Percentiles rank a stretch among this genome's conserved stretches.
Evolutionary conservation across 2,329 filamentous ascomycete species (phyloP).

Genomic region (Alternaria hordeiaustralica): DNA sequence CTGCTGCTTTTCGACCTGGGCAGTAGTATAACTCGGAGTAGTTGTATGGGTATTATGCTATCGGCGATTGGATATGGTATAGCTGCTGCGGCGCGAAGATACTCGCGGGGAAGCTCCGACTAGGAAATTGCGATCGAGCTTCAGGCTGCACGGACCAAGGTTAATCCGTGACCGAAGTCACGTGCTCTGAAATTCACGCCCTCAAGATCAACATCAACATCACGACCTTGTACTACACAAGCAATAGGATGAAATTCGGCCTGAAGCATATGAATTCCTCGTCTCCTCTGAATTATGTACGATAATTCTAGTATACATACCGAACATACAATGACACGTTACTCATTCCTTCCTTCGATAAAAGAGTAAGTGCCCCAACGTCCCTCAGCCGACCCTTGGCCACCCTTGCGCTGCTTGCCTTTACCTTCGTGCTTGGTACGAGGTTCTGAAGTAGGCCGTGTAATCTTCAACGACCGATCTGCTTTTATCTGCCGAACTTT

Average conservation of each 20-base stretch:
- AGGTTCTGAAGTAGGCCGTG: not conserved
- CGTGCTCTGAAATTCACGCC: slow-evolving; percentile 6
- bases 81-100: slow-evolving; percentile 21
- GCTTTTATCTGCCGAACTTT: not conserved
- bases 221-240: not conserved
- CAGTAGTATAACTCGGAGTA: not conserved
- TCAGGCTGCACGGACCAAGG: slow-evolving; percentile 23
- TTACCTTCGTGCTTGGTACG: not conserved
- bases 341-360: not conserved
- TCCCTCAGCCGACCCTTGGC: not conserved
- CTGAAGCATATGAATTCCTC: not conserved
- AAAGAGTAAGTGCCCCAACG: slow-evolving; percentile 4
- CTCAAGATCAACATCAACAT: not conserved
- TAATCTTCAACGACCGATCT: not conserved
- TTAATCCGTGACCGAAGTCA: slow-evolving; percentile 20
- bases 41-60: not conserved
- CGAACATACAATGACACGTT: not conserved
- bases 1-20: slow-evolving; percentile 8
- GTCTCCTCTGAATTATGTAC: not conserved
- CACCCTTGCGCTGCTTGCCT: not conserved
- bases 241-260: not conserved
- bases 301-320: not conserved
- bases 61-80: not conserved
- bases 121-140: slow-evolving; percentile 32
- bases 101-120: slow-evolving; percentile 29